Base-by-base conservation (phyloP, 345 rosid genomes). In the Eucalyptus albens region DNA sequence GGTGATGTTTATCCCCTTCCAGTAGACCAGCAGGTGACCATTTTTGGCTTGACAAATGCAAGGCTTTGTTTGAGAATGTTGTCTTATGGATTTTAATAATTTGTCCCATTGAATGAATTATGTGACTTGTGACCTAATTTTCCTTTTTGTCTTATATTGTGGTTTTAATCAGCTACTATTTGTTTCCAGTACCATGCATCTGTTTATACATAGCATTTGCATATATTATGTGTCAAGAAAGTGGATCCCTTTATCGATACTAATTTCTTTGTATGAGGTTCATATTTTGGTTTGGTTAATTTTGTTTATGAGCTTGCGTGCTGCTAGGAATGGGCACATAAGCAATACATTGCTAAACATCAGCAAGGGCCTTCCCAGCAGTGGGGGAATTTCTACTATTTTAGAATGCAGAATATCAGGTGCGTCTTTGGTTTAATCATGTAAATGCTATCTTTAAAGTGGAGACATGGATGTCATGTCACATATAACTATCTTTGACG, bases 371-470 rank as follows among this genome's bases (percentile, higher is more conserved):
- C 95, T 90, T 93, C 99, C 87, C 99, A 97, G 88, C 97, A 96
- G 90, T 98, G 99, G 99, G 99, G 99, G 87, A 98, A 98, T 91
- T 98, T 98, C 93, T 94, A 95, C 93, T 98, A 98, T 90, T 98
- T 97, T 87, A 93, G 99, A 92, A 96, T 98, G 99, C 97, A 95
- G 65, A 95, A 96, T 50, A 96, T 98, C 93, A 97, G 99, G 99
- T 98, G 55, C 91, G 92, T 86, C 89, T 44, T 80, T 69, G 33
- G 37, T 85, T 67, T 50, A 53, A 50, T 88, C 53, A 50, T 83
- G 22, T 77, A 77, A 77, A 77, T 37, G 83, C 83, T 77, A 77
- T 77, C 83, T 40, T 37, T 77, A 77, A 21, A 77, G 29, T 22
- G 83, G 83, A 77, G 83, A 77, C 83, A 37, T 77, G 47, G 83